Base-by-base conservation (phyloP, 2,329 filamentous ascomycete genomes). In the Tolypocladium guangdongense region DNA sequence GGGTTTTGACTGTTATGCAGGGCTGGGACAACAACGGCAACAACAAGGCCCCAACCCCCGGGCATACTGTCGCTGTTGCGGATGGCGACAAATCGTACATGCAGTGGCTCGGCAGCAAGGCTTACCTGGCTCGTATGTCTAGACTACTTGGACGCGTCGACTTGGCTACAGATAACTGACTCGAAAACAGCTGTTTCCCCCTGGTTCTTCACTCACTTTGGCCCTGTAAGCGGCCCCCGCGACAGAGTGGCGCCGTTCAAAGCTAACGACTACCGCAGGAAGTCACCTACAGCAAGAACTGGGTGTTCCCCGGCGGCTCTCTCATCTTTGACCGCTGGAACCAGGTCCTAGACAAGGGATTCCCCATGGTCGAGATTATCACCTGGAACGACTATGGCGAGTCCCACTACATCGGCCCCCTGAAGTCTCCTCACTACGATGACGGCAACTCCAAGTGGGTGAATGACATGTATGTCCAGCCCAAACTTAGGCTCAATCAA, bases 281-380 rank as follows among this genome's bases (percentile, higher is more conserved):
- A 51, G 69, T 74, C 22, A 61, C 69, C 11, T 78, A 72, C 57
- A 68, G 66, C 59, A 76, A 82, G 69, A 78, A 78, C 59, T 80
- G 76, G 73, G 70, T 84, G 1, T 86, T 80, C 70, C 75, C 75
- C 3, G 75, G 78, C 8, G 81, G 83, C 55, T 69, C 76, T 43
- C 66, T 84, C 7, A 83, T 82, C 76, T 78, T 75, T 55, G 68
- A 80, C 54, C 77, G 81, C 32, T 84, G 81, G 81, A 68, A 76
- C 24, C 57, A 69, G 52, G 70, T 78, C 22, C 57, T 78, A 12
- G 58, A 62, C 7, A 59, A 76, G n/a, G 64, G 70, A 18, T 76
- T 77, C 18, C 68, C 72, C 5, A 78, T 77, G 54, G 63, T 81
- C 7, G 68, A 71, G 59, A 72, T 76, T 33, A 63, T 76, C 20